Base-by-base conservation (phyloP, 352 stramenopile genomes). In the Phytopythium aichiense region DNA sequence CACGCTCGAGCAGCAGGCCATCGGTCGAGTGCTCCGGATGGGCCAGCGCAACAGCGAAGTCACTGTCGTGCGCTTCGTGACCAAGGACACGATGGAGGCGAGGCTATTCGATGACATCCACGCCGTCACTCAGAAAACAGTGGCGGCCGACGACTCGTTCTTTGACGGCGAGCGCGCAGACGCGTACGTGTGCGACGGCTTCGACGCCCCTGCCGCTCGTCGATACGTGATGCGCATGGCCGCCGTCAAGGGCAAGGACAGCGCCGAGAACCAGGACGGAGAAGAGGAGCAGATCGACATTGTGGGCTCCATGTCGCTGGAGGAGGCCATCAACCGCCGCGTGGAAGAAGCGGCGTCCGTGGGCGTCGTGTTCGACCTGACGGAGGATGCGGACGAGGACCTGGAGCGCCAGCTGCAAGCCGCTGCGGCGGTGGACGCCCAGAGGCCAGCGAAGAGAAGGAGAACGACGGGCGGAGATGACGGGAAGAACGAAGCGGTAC, bases 11-110 rank as follows among this genome's bases (percentile, higher is more conserved):
- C 74, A 88, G 56, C 87, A 96, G 43, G 87, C 87, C 20, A 90
- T 94, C 60, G 87, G 87, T 35, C 84, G 87, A 33, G 87, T 93
- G 54, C 66, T 96, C 25, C 79, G 87, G 12, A 96, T 96, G 85
- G 87, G 87, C 9, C 87, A 96, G 66, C 77, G 72, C n/a, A 86
- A 94, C 54, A 58, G 61, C 4, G 45, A 80, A 49, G 85, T 94
- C 45, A 76, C 73, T 43, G 83, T 96, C 31, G 73, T 89, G 51
- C 80, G 85, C 30, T 81, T 94, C 58, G 76, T 92, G 67, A 81
- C 83, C 12, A 76, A 90, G 61, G 71, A 82, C 59, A 90, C 85
- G 9, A 72, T 96, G 37, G 87, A 96, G 60, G 77, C 78, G 7
- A 54, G 70, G 37, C 70, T 96, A 1, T 94, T 87, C 65, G 76